These are phyloP conservation scores for Curvularia sp. DNA, from an alignment of 2,329 filamentous ascomycete genomes.

Conservation along the genomic window DNA sequence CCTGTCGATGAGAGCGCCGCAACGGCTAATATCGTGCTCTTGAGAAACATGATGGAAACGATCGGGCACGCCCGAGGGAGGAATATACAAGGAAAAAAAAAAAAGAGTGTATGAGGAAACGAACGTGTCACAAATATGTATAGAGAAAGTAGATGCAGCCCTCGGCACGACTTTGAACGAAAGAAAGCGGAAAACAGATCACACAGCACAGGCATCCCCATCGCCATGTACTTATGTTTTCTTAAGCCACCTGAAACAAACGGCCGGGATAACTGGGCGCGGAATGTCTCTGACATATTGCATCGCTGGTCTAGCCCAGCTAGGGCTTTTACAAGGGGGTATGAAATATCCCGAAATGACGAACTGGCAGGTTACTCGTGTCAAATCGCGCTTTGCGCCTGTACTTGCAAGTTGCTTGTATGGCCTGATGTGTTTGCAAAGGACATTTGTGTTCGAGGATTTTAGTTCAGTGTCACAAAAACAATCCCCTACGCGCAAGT, in stretches of 20 bases:
- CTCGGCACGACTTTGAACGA: neutral
- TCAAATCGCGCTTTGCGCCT: neutral
- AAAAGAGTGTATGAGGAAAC: neutral
- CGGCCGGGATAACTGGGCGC: neutral
- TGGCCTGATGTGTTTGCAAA: neutral
- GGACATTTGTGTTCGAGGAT: too few relatives aligned
- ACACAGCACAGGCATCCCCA: neutral
- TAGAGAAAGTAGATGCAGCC: neutral
- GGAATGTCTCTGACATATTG: neutral
- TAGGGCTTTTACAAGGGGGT: neutral
- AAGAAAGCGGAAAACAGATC: neutral
- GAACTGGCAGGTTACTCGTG: neutral
- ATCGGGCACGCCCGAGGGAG: neutral
- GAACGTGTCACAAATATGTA: neutral
- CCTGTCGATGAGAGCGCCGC: conserved; percentile 37
- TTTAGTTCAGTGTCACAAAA: too few relatives aligned
- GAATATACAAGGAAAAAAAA: neutral
- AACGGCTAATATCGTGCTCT: conserved; percentile 33
- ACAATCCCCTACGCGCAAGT: too few relatives aligned
- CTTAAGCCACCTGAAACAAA: neutral
- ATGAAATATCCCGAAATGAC: neutral
- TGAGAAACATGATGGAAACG: conserved; percentile 35
- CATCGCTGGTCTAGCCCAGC: neutral
- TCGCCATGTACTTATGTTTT: neutral
- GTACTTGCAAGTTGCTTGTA: neutral